These are phyloP conservation scores for Sarocladiaceae sp. DNA, from an alignment of 2,329 filamentous ascomycete genomes.

Conservation along the genomic window DNA sequence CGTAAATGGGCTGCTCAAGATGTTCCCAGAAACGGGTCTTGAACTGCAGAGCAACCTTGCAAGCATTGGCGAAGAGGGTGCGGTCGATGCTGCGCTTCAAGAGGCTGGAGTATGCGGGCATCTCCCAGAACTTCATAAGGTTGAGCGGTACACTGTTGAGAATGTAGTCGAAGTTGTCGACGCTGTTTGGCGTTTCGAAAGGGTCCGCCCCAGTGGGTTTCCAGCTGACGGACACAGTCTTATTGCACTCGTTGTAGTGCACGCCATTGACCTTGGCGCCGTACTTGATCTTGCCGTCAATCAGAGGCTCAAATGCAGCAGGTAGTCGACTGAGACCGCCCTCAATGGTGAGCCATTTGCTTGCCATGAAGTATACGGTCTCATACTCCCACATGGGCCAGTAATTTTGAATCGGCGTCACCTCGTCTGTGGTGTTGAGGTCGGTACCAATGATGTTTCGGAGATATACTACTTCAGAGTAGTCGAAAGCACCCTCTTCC, in stretches of 20 bases:
- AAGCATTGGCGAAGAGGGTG: slow-evolving; percentile 20
- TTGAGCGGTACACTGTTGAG: slow-evolving; percentile 33
- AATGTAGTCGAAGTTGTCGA: slow-evolving; percentile 31
- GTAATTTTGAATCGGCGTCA: slow-evolving; percentile 18
- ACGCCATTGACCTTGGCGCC: slow-evolving; percentile 19
- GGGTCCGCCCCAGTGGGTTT: slow-evolving; percentile 17
- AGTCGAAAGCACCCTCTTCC: slow-evolving; percentile 17
- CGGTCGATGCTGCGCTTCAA: slow-evolving; percentile 21
- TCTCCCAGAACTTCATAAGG: slow-evolving; percentile 30
- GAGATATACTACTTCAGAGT: slow-evolving; percentile 24
- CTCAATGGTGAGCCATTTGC: slow-evolving; percentile 21
- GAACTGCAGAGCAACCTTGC: slow-evolving; percentile 50
- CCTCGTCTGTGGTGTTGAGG: slow-evolving; percentile 32
- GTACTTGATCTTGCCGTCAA: slow-evolving; percentile 20
- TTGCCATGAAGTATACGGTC: slow-evolving; percentile 21
- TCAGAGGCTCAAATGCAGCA: slow-evolving; percentile 28
- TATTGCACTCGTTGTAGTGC: slow-evolving; percentile 17
- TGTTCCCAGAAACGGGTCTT: slow-evolving; percentile 39
- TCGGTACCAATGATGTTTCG: slow-evolving; percentile 21
- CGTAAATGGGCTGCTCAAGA: slow-evolving; percentile 23
- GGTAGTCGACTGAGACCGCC: slow-evolving; percentile 20
- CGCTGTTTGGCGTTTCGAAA: slow-evolving; percentile 17
- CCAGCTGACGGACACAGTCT: slow-evolving; percentile 18
- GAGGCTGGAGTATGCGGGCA: slow-evolving; percentile 28
- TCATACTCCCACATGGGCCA: slow-evolving; percentile 27